Evolutionary conservation across 108 stramenopile genomes (phyloP).

Genomic region (Chaetoceros muelleri): DNA sequence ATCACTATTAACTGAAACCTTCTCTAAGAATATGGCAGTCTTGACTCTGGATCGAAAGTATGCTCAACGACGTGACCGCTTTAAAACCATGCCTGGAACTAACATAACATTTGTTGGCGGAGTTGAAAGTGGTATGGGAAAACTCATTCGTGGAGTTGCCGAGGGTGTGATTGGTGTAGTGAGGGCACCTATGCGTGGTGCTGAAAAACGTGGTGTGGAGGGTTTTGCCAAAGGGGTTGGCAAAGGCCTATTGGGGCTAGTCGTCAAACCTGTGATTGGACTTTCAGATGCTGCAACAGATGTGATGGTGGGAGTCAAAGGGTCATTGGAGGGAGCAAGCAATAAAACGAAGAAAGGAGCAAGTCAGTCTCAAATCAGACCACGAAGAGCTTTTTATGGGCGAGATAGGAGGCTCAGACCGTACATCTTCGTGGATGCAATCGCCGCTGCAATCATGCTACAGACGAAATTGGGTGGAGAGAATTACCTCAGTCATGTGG

Average conservation of each 20-base stretch:
- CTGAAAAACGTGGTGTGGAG: slow-evolving; percentile 64
- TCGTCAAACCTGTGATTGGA: slow-evolving; percentile 92
- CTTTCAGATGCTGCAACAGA: slow-evolving; percentile 82
- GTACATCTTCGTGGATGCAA: slow-evolving; percentile 57
- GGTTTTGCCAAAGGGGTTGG: slow-evolving; percentile 78
- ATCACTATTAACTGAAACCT: slow-evolving; percentile 63
- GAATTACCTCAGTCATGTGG: slow-evolving; percentile 52
- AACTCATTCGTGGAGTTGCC: slow-evolving; percentile 57
- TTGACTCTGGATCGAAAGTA: slow-evolving; percentile 80
- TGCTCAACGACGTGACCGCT: slow-evolving; percentile 54
- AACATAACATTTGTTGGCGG: slow-evolving; percentile 47
- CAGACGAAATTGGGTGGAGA: slow-evolving; percentile 52
- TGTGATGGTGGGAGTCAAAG: slow-evolving; percentile 80
- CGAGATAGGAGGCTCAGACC: slow-evolving; percentile 36
- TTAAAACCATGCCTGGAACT: slow-evolving; percentile 15
- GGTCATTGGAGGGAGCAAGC: slow-evolving; percentile 32
- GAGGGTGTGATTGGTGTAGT: slow-evolving; percentile 81
- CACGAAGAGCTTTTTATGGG: slow-evolving; percentile 61
- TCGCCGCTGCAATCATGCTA: slow-evolving; percentile 44
- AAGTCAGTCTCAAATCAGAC: slow-evolving; percentile 32
- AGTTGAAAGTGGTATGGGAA: slow-evolving; percentile 53
- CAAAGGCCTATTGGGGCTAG: slow-evolving; percentile 74
- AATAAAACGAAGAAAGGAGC: neutral
- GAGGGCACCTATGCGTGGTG: slow-evolving; percentile 64
- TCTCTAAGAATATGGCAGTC: slow-evolving; percentile 74